These are phyloP conservation scores for Exophiala sideris DNA, from an alignment of 2,329 filamentous ascomycete genomes.

Conservation along the genomic window DNA sequence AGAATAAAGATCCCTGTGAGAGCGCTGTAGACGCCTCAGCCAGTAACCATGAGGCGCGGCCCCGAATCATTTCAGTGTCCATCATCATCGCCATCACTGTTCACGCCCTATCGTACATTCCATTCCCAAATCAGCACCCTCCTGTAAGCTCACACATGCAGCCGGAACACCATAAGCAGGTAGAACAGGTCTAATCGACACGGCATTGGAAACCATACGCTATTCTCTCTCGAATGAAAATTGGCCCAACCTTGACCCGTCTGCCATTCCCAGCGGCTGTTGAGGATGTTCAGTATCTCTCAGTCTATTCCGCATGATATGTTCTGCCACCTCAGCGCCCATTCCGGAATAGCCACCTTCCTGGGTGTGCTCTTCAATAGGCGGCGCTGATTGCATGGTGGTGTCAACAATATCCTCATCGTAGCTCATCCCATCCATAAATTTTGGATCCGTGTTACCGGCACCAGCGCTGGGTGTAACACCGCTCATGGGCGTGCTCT, in stretches of 20 bases:
- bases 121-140: background rate
- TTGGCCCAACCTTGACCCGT: constrained; percentile 24
- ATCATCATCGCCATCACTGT: background rate
- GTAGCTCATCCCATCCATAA: constrained; percentile 66
- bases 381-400: constrained; percentile 57
- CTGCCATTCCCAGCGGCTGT: constrained; percentile 9
- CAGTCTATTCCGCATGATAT: constrained; percentile 60
- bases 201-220: background rate
- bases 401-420: constrained; percentile 63
- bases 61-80: background rate
- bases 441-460: constrained; percentile 54
- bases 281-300: constrained; percentile 47
- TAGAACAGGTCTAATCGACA: background rate
- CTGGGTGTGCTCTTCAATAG: constrained; percentile 37
- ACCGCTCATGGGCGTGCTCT: constrained; percentile 43
- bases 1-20: too few species aligned
- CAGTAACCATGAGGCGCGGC: too few species aligned
- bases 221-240: constrained; percentile 30
- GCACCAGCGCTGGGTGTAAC: constrained; percentile 44
- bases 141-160: background rate
- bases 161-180: background rate
- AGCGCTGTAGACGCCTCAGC: too few species aligned
- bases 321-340: constrained; percentile 58
- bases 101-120: background rate
- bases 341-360: constrained; percentile 27